These are phyloP conservation scores for Kwoniella mangroviensis DNA, from an alignment of 768 basidiomycete species.

Conservation along the genomic window DNA sequence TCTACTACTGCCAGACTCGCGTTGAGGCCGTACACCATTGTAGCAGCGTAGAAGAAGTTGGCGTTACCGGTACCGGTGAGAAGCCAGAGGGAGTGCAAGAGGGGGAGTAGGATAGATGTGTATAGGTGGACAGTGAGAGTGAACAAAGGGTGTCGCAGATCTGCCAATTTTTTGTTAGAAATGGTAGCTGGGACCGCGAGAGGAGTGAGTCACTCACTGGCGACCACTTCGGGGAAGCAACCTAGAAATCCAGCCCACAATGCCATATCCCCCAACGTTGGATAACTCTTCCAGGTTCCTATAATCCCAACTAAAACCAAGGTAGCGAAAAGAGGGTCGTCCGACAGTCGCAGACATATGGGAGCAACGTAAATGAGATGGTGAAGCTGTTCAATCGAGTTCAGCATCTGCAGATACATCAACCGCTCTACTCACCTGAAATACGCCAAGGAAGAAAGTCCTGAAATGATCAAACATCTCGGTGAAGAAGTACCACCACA, in stretches of 20 bases:
- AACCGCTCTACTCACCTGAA: slow-evolving; percentile 69
- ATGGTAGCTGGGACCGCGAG: too few relatives aligned
- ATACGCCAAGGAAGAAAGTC: slow-evolving; percentile 91
- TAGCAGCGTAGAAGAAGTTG: slow-evolving; percentile 97
- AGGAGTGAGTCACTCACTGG: slow-evolving; percentile 65
- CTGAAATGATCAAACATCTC: slow-evolving; percentile 99
- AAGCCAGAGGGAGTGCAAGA: slow-evolving; percentile 92
- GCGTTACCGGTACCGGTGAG: slow-evolving; percentile 91
- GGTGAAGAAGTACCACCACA: slow-evolving; percentile 99
- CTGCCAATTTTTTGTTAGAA: slow-evolving; percentile 59
- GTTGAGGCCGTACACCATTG: slow-evolving; percentile 87
- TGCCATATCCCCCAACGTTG: slow-evolving; percentile 84
- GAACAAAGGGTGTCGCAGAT: slow-evolving; percentile 82
- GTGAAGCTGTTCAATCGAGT: slow-evolving; percentile 66
- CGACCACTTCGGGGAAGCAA: slow-evolving; percentile 81
- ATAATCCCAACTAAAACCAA: slow-evolving; percentile 77
- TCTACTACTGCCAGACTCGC: slow-evolving; percentile 84
- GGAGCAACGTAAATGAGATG: slow-evolving; percentile 80
- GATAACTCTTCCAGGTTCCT: slow-evolving; percentile 87
- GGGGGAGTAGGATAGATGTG: slow-evolving; percentile 79
- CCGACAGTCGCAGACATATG: slow-evolving; percentile 87
- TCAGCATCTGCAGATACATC: background rate
- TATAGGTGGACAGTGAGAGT: slow-evolving; percentile 81
- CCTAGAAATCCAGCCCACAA: slow-evolving; percentile 79
- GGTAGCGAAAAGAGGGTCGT: slow-evolving; percentile 80